These are phyloP conservation scores for Plasmodium yoelii DNA, from an alignment of 169 alveolate species.

Conservation along the genomic window DNA sequence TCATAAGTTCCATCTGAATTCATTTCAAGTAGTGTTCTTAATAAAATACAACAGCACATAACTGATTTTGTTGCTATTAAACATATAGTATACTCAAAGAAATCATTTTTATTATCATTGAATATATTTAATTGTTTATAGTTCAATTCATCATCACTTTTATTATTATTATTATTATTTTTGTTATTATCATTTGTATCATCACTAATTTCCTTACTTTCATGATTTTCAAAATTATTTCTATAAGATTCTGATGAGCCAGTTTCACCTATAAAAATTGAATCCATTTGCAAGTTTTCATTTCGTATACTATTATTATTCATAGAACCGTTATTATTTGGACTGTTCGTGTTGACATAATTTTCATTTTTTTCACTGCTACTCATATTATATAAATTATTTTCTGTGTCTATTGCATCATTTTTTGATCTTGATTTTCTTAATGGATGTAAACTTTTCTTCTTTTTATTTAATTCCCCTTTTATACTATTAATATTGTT, in stretches of 20 bases:
- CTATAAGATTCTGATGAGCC: slow-evolving; percentile 9
- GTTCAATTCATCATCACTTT: not conserved
- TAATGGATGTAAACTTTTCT: slow-evolving; percentile 3
- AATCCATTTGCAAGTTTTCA: slow-evolving; percentile 20
- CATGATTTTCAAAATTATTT: slow-evolving; percentile 4
- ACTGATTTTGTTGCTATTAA: slow-evolving; percentile 80
- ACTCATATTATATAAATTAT: not conserved
- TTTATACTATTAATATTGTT: slow-evolving; percentile 5
- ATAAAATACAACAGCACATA: slow-evolving; percentile 74
- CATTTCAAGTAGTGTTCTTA: slow-evolving; percentile 77
- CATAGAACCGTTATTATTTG: not conserved
- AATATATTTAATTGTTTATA: not conserved
- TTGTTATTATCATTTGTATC: slow-evolving; percentile 1
- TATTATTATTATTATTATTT: slow-evolving; percentile 2
- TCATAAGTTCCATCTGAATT: slow-evolving; percentile 73
- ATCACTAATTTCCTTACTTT: not conserved
- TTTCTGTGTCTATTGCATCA: not conserved
- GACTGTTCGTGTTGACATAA: not conserved
- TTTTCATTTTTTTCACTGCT: slow-evolving; percentile 19
- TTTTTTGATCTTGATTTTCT: slow-evolving; percentile 8
- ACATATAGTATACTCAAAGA: slow-evolving; percentile 65
- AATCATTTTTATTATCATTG: slow-evolving; percentile 12
- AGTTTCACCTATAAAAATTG: slow-evolving; percentile 56
- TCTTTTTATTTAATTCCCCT: not conserved
- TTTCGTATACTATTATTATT: slow-evolving; percentile 26